phyloP scores from a whole-genome alignment of 257 asterid species.

The Solanum habrochaites region DNA sequence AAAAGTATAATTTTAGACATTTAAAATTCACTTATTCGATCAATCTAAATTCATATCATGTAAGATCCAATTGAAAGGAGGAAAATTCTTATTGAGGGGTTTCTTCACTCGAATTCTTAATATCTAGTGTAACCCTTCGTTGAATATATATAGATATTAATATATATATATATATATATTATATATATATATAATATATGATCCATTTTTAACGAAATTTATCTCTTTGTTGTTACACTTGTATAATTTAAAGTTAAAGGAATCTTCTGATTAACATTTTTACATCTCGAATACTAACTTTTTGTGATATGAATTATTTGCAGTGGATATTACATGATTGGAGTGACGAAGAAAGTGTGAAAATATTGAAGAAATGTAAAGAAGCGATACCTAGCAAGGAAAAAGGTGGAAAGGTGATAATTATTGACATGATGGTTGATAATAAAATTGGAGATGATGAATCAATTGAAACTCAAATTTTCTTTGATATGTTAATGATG shows the following conservation, averaged over 20 bases:
- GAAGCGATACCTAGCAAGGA: constrained; percentile 9
- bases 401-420: constrained; percentile 13
- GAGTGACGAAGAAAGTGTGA: constrained; percentile 12
- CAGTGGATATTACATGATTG: constrained; percentile 25
- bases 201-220: not conserved
- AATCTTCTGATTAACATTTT: not conserved
- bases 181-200: not conserved
- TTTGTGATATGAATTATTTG: not conserved
- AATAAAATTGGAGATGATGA: not conserved
- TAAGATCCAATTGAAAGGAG: not conserved
- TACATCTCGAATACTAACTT: not conserved
- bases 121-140: not conserved
- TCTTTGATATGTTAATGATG: constrained; percentile 19
- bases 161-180: too few relatives aligned
- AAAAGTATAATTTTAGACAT: not conserved
- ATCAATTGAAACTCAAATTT: constrained; percentile 7
- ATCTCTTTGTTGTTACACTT: accelerated
- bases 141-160: too few relatives aligned
- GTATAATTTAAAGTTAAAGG: not conserved
- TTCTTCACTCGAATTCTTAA: too few relatives aligned
- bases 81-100: not conserved
- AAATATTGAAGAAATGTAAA: constrained; percentile 7
- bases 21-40: not conserved
- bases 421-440: constrained; percentile 10
- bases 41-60: not conserved